Conservation (phyloP, 108 stramenopile genomes). For the Seminavis robusta region DNA sequence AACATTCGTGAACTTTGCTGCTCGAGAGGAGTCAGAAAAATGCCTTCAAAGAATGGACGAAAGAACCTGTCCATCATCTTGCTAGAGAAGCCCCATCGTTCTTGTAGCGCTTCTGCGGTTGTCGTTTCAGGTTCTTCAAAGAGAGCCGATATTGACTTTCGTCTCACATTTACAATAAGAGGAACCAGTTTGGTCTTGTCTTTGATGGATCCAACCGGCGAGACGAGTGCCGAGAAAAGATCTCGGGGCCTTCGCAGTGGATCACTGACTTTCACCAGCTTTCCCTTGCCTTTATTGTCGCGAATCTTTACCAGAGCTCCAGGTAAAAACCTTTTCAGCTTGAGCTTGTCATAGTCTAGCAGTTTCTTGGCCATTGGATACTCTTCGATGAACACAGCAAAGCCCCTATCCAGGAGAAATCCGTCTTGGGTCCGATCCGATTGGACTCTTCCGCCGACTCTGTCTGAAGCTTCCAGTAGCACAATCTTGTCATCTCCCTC, state of each 20-base stretch:
- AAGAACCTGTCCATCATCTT: conserved; percentile 70
- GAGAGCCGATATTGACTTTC: conserved; percentile 53
- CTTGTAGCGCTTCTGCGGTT: conserved; percentile 50
- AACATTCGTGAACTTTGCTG: conserved; percentile 85
- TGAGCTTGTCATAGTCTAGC: conserved; percentile 61
- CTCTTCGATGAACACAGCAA: conserved; percentile 87
- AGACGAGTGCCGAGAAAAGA: conserved; percentile 37
- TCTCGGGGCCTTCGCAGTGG: conserved; percentile 65
- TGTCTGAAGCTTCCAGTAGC: conserved; percentile 52
- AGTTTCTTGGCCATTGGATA: conserved; percentile 66
- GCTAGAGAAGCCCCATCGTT: conserved; percentile 69
- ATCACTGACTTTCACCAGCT: conserved; percentile 65
- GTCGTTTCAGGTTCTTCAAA: conserved; percentile 72
- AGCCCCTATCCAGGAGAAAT: conserved; percentile 77
- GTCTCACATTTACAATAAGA: conserved; percentile 52
- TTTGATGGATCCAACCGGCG: conserved; percentile 58
- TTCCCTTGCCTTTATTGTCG: not conserved
- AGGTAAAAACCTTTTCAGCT: conserved; percentile 59
- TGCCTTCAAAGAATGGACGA: conserved; percentile 83
- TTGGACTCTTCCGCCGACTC: conserved; percentile 73
- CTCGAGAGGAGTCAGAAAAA: conserved; percentile 67
- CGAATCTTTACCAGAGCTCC: conserved; percentile 78
- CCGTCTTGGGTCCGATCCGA: conserved; percentile 70
- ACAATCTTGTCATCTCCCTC: conserved; percentile 16
- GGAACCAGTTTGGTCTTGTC: conserved; percentile 71